Conservation (phyloP, 495 filamentous ascomycete genomes). For the Filosporella fistucella region DNA sequence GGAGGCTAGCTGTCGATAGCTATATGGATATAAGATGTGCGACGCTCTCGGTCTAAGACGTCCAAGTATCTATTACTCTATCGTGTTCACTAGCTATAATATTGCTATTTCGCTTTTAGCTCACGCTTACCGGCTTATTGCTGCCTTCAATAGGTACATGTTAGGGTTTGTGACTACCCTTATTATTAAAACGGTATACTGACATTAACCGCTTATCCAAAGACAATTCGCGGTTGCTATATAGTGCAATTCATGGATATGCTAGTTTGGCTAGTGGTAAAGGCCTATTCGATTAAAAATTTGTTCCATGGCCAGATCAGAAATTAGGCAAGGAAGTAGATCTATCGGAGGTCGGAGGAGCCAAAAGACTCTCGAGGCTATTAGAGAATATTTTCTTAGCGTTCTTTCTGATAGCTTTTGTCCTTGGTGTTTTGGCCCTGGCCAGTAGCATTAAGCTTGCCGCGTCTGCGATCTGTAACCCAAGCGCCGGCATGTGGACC, state of each 20-base stretch:
- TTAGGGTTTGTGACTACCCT: neutral
- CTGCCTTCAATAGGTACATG: neutral
- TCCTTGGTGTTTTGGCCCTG: too few relatives aligned
- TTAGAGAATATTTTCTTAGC: neutral
- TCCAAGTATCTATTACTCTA: conserved; percentile 48
- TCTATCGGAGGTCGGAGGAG: neutral
- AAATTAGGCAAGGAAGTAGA: conserved; percentile 1
- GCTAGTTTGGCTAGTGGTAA: neutral
- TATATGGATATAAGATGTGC: conserved; percentile 59
- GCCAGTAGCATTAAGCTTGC: too few relatives aligned
- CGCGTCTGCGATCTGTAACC: too few relatives aligned
- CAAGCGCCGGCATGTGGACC: too few relatives aligned
- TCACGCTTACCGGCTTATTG: neutral
- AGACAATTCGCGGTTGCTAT: neutral
- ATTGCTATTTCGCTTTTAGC: conserved; percentile 22
- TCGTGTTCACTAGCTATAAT: conserved; percentile 61
- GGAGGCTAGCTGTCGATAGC: conserved; percentile 57
- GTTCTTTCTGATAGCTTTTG: too few relatives aligned
- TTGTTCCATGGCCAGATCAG: neutral
- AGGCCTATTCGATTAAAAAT: conserved; percentile 1
- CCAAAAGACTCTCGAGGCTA: neutral
- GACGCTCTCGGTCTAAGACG: conserved; percentile 54
- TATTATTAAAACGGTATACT: neutral
- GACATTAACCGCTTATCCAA: neutral
- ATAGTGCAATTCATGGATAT: neutral